These are phyloP conservation scores for Moricandia arvensis DNA, from an alignment of 345 rosid genomes.

Conservation along the genomic window DNA sequence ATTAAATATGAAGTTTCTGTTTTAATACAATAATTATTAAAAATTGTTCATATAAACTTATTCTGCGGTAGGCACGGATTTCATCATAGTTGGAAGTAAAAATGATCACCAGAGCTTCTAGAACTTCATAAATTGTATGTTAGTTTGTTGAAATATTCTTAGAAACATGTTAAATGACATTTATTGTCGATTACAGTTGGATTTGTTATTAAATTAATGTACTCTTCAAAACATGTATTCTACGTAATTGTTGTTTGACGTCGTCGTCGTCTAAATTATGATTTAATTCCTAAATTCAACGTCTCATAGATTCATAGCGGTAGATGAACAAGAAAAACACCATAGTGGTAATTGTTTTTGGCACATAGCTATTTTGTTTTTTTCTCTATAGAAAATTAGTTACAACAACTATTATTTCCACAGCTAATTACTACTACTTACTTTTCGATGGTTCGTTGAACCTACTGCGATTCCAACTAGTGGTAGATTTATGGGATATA, in stretches of 20 bases:
- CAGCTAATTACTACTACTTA: neutral
- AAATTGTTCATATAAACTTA: too few relatives aligned
- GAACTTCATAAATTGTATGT: neutral
- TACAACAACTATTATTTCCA: slow-evolving; percentile 12
- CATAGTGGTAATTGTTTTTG: slow-evolving; percentile 2
- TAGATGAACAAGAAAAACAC: neutral
- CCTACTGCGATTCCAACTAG: neutral
- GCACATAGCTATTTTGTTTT: slow-evolving; percentile 6
- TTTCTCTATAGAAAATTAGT: neutral
- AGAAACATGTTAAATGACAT: slow-evolving; percentile 1
- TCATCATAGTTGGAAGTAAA: too few relatives aligned
- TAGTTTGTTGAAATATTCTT: neutral
- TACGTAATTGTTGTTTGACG: neutral
- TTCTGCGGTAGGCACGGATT: too few relatives aligned
- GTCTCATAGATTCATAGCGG: neutral
- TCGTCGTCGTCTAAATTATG: neutral
- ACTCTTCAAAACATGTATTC: neutral
- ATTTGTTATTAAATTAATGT: neutral
- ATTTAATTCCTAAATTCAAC: neutral
- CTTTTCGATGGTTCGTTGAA: slow-evolving; percentile 3
- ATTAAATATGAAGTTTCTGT: too few relatives aligned
- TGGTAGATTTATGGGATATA: neutral
- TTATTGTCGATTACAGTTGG: neutral
- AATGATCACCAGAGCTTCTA: neutral
- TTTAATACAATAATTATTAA: too few relatives aligned